phyloP scores from a whole-genome alignment of 306 rosid species.

The Quillaja saponaria region DNA sequence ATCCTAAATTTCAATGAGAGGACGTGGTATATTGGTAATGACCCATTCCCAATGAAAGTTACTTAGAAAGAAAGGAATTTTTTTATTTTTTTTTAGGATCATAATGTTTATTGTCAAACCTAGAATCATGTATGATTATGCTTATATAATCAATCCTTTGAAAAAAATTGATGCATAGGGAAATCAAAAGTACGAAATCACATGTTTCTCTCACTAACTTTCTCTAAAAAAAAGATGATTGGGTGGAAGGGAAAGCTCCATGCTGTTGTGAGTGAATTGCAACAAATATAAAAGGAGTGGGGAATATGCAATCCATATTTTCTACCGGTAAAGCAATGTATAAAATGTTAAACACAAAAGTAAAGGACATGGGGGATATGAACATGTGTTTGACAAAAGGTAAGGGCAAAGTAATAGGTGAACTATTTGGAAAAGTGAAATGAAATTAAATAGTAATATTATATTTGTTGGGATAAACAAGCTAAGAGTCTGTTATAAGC shows the following conservation, averaged over 20 bases:
- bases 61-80: conserved; percentile 49
- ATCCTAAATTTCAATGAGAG: conserved; percentile 33
- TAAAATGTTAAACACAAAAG: conserved; percentile 30
- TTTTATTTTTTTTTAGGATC: no score
- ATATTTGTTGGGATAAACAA: no score
- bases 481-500: no score
- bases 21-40: conserved; percentile 27
- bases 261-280: conserved; percentile 67
- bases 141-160: conserved; percentile 26
- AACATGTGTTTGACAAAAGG: conserved; percentile 17
- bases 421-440: conserved; percentile 13
- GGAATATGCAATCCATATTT: conserved; percentile 66
- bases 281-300: conserved; percentile 56
- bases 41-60: conserved; percentile 40
- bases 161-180: conserved; percentile 28
- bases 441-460: background rate
- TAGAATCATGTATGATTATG: conserved; percentile 43
- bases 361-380: conserved; percentile 28
- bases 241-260: conserved; percentile 53
- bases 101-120: conserved; percentile 55
- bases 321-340: conserved; percentile 63
- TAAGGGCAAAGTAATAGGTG: conserved; percentile 18
- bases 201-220: conserved; percentile 18
- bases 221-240: conserved; percentile 30
- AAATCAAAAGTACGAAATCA: conserved; percentile 18